Evolutionary conservation across 140 eudicot species (phyloP).

Genomic region (Bidens hawaiensis): DNA sequence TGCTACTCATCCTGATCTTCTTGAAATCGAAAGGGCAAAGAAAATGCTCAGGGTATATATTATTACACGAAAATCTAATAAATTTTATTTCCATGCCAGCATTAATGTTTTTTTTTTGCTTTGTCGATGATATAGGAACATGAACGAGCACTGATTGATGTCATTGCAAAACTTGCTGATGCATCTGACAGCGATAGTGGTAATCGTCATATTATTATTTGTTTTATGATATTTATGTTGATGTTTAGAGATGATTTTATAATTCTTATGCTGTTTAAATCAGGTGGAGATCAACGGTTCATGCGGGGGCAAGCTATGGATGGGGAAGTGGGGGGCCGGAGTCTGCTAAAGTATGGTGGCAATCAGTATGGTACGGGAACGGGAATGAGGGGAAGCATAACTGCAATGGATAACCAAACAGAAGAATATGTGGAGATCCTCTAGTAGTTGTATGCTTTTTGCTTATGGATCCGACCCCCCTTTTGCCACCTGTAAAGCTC

Average conservation of each 20-base stretch:
- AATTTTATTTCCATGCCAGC: background rate
- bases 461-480: slow-evolving; percentile 13
- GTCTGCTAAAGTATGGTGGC: slow-evolving; percentile 22
- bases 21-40: slow-evolving; percentile 82
- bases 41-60: slow-evolving; percentile 71
- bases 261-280: background rate
- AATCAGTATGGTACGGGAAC: slow-evolving; percentile 27
- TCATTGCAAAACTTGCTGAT: slow-evolving; percentile 78
- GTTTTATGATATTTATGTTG: background rate
- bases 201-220: slow-evolving; percentile 26
- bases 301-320: slow-evolving; percentile 28
- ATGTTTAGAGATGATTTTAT: background rate
- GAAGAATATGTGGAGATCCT: slow-evolving; percentile 45
- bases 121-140: slow-evolving; percentile 62
- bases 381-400: slow-evolving; percentile 29
- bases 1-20: slow-evolving; percentile 68
- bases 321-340: slow-evolving; percentile 26
- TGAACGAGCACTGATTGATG: slow-evolving; percentile 73
- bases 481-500: slow-evolving; percentile 18
- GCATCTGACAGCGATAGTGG: slow-evolving; percentile 79
- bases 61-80: background rate
- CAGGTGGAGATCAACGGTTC: slow-evolving; percentile 48
- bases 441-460: slow-evolving; percentile 18
- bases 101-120: background rate
- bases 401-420: slow-evolving; percentile 27